Conservation (phyloP, 345 rosid species). For the Populus davidiana region DNA sequence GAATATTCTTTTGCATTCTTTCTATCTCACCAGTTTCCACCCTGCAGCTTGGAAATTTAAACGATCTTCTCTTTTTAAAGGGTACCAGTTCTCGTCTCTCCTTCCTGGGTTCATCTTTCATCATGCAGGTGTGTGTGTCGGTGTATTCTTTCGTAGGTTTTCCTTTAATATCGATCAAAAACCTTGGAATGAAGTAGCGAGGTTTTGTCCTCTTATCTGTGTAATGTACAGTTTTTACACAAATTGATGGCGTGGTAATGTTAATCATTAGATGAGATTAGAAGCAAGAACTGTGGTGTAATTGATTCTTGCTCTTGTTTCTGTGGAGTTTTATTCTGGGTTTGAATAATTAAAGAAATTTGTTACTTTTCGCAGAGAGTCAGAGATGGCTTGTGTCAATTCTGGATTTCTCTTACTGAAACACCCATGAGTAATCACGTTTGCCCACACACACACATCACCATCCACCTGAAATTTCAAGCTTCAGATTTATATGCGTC, state of each 20-base stretch:
- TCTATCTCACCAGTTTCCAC: not conserved
- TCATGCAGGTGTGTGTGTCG: not conserved
- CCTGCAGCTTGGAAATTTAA: not conserved
- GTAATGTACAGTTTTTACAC: not conserved
- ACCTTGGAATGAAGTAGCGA: not conserved
- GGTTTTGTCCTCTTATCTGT: not conserved
- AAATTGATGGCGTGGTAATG: not conserved
- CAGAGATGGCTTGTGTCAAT: not conserved
- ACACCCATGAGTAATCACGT: not conserved
- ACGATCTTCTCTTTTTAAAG: not conserved
- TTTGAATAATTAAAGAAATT: not conserved
- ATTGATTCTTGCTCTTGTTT: not conserved
- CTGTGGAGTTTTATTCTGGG: not conserved
- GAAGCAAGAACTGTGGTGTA: not conserved
- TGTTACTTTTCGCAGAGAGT: not conserved
- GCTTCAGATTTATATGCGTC: not conserved
- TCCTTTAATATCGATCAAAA: not conserved
- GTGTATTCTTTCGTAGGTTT: not conserved
- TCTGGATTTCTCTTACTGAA: not conserved
- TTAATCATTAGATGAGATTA: not conserved
- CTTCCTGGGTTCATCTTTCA: not conserved
- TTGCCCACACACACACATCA: not conserved
- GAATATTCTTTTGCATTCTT: not conserved
- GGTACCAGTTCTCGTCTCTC: slow-evolving; percentile 8
- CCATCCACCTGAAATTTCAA: not conserved